Base-by-base conservation (phyloP, 768 basidiomycete species). In the Russula sp. region DNA sequence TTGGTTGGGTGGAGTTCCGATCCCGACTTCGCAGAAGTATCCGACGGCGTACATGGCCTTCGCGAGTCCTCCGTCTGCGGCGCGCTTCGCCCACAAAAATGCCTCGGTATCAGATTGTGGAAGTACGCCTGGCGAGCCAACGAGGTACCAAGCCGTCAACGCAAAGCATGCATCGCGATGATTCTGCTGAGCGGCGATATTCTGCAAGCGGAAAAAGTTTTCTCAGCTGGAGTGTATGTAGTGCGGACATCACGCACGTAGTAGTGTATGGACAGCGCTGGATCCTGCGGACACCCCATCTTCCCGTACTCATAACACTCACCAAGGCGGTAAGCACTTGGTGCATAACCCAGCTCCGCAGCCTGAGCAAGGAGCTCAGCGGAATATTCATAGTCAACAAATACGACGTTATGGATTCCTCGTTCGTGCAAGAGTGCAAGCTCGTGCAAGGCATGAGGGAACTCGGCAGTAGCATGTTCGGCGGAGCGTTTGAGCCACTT, bases 291-390 rank as follows among this genome's bases (percentile, higher is more conserved):
- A 72, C 97, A 98, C 10, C 94, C 95, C 85, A 98, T 89, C 80
- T 92, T 95, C 40, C 97, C 97, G 75, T 98, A 99, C 79, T 99
- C 97, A 75, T 99, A 99, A 75, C 95, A 98, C 77, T 98, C 96
- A 28, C 97, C 97, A 62, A 98, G 78, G 64, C 93, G 87, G 77
- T 94, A 92, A 36, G 97, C 97, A 68, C 92, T 94, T 20, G 96
- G 93, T 10, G 96, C 94, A 76, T 98, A 98, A 5, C 94, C 94
- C 28, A 99, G 82, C 75, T 98, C 97, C 0, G 92, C 87, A 28
- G 95, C 96, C 73, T 97, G 93, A 2, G 97, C 97, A 48, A 98
- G 79, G 13, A 98, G 80, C 76, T 99, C 97, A 1, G 89, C 87
- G 0, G 96, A 88, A 71, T 99, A 99, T 71, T 98, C 96, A 67